Conservation (phyloP, 495 filamentous ascomycete genomes). For the Xylaria flabelliformis region DNA sequence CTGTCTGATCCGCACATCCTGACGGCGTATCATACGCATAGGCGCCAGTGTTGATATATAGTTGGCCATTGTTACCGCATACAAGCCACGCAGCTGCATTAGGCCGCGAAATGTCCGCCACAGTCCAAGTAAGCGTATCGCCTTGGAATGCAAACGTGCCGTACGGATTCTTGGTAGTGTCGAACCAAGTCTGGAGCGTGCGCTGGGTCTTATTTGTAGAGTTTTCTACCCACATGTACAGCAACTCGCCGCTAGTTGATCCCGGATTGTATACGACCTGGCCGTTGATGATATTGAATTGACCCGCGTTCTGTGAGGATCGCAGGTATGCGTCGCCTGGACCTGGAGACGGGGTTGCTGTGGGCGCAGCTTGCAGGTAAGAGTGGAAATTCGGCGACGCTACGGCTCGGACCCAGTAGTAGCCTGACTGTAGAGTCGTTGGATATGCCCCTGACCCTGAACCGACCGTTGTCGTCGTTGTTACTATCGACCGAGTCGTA, state of each 20-base stretch:
- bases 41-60: conserved; percentile 67
- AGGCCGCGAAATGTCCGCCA: conserved; percentile 54
- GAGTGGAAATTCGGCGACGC: conserved; percentile 66
- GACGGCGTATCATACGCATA: conserved; percentile 63
- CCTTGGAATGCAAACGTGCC: conserved; percentile 64
- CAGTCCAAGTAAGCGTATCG: conserved; percentile 62
- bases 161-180: conserved; percentile 58
- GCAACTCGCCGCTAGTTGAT: conserved; percentile 41
- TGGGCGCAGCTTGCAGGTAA: conserved; percentile 53
- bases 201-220: conserved; percentile 54
- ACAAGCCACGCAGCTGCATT: conserved; percentile 61
- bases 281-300: conserved; percentile 62
- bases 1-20: conserved; percentile 66
- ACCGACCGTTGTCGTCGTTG: conserved; percentile 10
- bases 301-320: conserved; percentile 58
- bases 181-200: conserved; percentile 58
- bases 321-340: conserved; percentile 22
- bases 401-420: conserved; percentile 68
- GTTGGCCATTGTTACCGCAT: conserved; percentile 18
- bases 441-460: conserved; percentile 23
- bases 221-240: conserved; percentile 56
- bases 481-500: conserved; percentile 12
- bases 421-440: conserved; percentile 54
- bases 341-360: conserved; percentile 21
- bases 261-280: conserved; percentile 62